Conservation (phyloP, 805 yeast species). For the Metschnikowia corniflorae region DNA sequence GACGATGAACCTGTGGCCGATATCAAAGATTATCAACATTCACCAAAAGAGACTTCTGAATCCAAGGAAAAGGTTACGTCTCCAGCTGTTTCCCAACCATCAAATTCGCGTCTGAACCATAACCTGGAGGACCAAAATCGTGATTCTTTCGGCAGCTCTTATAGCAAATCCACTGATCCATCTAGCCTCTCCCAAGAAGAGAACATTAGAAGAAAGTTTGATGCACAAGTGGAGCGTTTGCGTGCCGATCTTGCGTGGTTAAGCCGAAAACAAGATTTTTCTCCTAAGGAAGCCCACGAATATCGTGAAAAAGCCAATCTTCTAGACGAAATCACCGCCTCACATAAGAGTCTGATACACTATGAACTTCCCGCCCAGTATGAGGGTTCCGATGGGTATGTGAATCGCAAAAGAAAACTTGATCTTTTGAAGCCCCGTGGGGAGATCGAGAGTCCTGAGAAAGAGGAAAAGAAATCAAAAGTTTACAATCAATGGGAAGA, state of each 20-base stretch:
- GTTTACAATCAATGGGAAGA: conserved; percentile 48
- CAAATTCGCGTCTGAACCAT: no score
- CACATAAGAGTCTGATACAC: background rate
- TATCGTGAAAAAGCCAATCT: conserved; percentile 12
- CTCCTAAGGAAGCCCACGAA: conserved; percentile 14
- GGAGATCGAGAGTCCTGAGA: conserved; percentile 10
- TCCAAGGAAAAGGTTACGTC: no score
- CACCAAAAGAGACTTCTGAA: no score
- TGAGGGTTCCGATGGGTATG: conserved; percentile 47
- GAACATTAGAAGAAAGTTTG: conserved; percentile 5
- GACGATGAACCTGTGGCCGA: background rate
- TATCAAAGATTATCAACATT: no score
- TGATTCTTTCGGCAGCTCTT: no score
- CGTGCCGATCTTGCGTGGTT: conserved; percentile 1
- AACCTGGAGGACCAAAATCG: no score
- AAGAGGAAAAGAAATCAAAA: conserved; percentile 19
- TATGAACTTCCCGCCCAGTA: conserved; percentile 52
- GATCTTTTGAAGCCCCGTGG: conserved; percentile 41
- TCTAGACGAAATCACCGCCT: conserved; percentile 4
- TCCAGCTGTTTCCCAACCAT: no score
- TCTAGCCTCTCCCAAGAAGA: background rate
- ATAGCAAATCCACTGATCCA: no score
- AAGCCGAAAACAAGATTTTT: conserved; percentile 3
- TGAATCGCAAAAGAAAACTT: conserved; percentile 54
- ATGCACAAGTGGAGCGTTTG: conserved; percentile 5